A percentile compares a stretch with the other conserved stretches of the same genome.
Conservation (phyloP, 768 basidiomycete genomes). For the Suillus decipiens region DNA sequence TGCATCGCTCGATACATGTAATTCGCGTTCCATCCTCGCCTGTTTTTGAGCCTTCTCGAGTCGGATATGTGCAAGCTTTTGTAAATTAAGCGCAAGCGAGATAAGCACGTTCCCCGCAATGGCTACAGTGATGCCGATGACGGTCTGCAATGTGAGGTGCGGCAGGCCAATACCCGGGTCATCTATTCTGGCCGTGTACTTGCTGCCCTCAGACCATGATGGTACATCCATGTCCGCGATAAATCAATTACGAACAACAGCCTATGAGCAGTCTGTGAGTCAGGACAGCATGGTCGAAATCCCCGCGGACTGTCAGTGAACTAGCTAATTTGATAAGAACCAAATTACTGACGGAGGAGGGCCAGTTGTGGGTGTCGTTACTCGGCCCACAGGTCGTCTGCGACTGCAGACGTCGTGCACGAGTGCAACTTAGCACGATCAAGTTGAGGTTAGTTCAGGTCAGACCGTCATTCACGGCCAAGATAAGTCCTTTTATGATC, state of each 20-base stretch:
- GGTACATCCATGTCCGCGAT: slow-evolving; percentile 4
- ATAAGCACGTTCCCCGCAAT: slow-evolving; percentile 87
- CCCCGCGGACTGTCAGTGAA: not conserved
- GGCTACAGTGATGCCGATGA: slow-evolving; percentile 82
- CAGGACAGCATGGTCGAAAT: not conserved
- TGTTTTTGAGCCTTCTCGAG: slow-evolving; percentile 45
- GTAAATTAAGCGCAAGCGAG: slow-evolving; percentile 86
- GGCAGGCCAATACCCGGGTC: slow-evolving; percentile 47
- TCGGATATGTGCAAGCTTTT: slow-evolving; percentile 87
- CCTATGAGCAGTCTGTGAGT: not conserved
- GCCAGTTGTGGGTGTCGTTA: not conserved
- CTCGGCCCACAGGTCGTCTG: not conserved
- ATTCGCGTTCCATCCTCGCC: slow-evolving; percentile 17
- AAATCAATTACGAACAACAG: not conserved
- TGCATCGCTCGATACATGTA: not conserved
- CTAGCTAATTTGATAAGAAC: not conserved
- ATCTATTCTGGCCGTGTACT: slow-evolving; percentile 9
- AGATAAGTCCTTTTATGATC: not conserved
- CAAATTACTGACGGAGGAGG: not conserved
- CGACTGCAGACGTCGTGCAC: slow-evolving; percentile 3
- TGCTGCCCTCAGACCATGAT: slow-evolving; percentile 15
- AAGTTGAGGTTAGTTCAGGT: not conserved
- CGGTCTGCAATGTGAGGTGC: slow-evolving; percentile 52
- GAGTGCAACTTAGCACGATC: not conserved
- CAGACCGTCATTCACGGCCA: not conserved